Evolutionary conservation across 2,329 filamentous ascomycete genomes (phyloP).

Genomic region (Neonectria neomacrospora): DNA sequence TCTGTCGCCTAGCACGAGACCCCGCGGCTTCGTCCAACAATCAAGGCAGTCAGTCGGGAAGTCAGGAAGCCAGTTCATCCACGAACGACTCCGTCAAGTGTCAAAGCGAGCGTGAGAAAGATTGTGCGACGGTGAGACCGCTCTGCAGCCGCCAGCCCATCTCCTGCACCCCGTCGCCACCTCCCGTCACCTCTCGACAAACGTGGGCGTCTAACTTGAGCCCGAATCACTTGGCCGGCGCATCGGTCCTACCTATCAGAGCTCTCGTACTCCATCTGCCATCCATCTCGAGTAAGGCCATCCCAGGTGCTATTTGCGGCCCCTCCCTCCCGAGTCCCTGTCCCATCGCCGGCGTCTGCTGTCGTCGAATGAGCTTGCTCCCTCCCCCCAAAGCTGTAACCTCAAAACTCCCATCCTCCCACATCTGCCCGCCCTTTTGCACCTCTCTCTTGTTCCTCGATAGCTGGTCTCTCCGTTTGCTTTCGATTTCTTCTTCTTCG

Average conservation of each 20-base stretch:
- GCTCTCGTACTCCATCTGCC: conserved; percentile 32
- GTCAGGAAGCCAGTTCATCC: not conserved
- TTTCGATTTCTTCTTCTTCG: conserved; percentile 51
- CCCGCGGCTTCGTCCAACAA: not conserved
- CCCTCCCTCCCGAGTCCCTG: conserved; percentile 38
- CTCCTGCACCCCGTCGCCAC: conserved; percentile 22
- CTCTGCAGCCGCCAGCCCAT: conserved; percentile 33
- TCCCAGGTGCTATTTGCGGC: conserved; percentile 41
- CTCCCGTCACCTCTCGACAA: conserved; percentile 23
- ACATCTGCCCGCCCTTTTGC: conserved; percentile 49
- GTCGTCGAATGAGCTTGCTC: conserved; percentile 47
- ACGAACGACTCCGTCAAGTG: conserved; percentile 1
- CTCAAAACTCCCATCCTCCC: conserved; percentile 65
- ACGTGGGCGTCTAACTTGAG: conserved; percentile 44
- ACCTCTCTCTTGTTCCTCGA: conserved; percentile 56
- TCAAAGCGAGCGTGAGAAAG: conserved; percentile 9
- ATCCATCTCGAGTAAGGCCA: conserved; percentile 43
- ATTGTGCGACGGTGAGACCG: conserved; percentile 17
- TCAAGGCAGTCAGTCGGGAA: too few species aligned
- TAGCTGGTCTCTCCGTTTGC: conserved; percentile 66
- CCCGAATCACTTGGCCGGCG: conserved; percentile 40
- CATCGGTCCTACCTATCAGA: conserved; percentile 46
- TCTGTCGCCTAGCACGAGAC: not conserved
- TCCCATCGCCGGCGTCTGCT: conserved; percentile 52
- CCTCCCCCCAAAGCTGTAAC: conserved; percentile 43